Evolutionary conservation across 306 rosid genomes (phyloP).

Genomic region (Begonia peltatifolia): DNA sequence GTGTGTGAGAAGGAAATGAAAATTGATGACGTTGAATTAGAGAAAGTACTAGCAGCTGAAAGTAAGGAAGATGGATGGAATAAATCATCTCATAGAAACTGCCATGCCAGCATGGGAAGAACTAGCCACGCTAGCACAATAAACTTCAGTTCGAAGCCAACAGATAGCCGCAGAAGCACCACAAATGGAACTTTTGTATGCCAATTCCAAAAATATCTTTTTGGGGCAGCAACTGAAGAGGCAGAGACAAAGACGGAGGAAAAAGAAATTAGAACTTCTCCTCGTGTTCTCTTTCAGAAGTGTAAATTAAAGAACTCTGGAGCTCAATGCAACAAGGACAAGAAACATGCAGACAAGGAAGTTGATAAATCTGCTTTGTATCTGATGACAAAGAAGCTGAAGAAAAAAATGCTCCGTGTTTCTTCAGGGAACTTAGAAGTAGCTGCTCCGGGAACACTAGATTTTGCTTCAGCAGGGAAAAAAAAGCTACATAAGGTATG

Average conservation of each 20-base stretch:
- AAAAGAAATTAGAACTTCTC: conserved; percentile 77
- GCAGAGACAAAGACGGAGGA: conserved; percentile 47
- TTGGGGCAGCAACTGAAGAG: conserved; percentile 51
- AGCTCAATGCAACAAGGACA: conserved; percentile 35
- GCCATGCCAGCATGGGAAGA: conserved; percentile 79
- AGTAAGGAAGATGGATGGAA: conserved; percentile 50
- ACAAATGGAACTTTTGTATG: conserved; percentile 44
- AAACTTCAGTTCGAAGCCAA: conserved; percentile 65
- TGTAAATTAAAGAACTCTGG: conserved; percentile 47
- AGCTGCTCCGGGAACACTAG: conserved; percentile 23
- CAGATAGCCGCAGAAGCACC: conserved; percentile 34
- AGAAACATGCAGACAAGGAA: conserved; percentile 39
- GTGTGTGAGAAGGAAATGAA: conserved; percentile 75
- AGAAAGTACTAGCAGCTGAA: conserved; percentile 71
- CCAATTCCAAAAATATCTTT: conserved; percentile 77
- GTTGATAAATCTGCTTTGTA: conserved; percentile 53
- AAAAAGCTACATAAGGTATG: conserved; percentile 67
- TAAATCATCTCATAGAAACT: conserved; percentile 72
- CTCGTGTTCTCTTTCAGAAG: conserved; percentile 71
- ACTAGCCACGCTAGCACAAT: conserved; percentile 77
- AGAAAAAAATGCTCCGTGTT: conserved; percentile 49
- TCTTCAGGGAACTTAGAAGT: conserved; percentile 36
- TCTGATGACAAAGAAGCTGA: conserved; percentile 53
- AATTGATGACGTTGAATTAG: conserved; percentile 78
- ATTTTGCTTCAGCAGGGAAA: conserved; percentile 42